These are phyloP conservation scores for Phytophthora quininea DNA, from an alignment of 352 stramenopile genomes.

Conservation along the genomic window DNA sequence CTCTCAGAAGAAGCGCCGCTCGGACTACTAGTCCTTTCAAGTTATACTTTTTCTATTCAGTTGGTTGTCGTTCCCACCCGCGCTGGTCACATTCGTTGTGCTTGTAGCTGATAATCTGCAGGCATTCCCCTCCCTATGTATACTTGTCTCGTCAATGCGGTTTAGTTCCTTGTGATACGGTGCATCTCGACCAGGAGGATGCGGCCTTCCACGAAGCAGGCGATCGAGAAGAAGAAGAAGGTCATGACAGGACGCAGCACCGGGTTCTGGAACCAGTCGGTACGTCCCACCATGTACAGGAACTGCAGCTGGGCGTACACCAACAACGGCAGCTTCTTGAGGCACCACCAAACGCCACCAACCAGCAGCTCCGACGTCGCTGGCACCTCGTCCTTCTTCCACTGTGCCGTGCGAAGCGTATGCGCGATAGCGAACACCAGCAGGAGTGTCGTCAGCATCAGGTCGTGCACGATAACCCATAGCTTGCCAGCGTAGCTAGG, in stretches of 20 bases:
- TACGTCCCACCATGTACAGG: slow-evolving; percentile 67
- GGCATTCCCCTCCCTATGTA: slow-evolving; percentile 18
- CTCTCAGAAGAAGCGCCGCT: slow-evolving; percentile 64
- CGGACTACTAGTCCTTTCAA: slow-evolving; percentile 45
- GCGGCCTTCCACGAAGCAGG: slow-evolving; percentile 52
- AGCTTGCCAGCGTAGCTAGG: slow-evolving; percentile 69
- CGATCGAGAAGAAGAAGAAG: slow-evolving; percentile 48
- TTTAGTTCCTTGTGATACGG: slow-evolving; percentile 52
- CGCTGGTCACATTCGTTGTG: slow-evolving; percentile 15
- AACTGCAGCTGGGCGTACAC: slow-evolving; percentile 55
- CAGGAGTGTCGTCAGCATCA: slow-evolving; percentile 65
- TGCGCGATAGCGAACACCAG: slow-evolving; percentile 72
- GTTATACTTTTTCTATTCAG: slow-evolving; percentile 33
- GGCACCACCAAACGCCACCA: slow-evolving; percentile 51
- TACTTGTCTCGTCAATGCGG: slow-evolving; percentile 4
- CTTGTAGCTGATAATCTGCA: slow-evolving; percentile 22
- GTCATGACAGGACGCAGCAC: slow-evolving; percentile 75
- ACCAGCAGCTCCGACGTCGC: slow-evolving; percentile 57
- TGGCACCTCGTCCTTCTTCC: slow-evolving; percentile 77
- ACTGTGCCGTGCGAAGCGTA: slow-evolving; percentile 65
- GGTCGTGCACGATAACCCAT: slow-evolving; percentile 67
- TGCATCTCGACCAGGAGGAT: slow-evolving; percentile 67
- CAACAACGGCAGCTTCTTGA: slow-evolving; percentile 57
- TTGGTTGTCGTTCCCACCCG: slow-evolving; percentile 17
- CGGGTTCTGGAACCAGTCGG: slow-evolving; percentile 77